phyloP scores from a whole-genome alignment of 257 asterid species.

The Capsicum rhomboideum region DNA sequence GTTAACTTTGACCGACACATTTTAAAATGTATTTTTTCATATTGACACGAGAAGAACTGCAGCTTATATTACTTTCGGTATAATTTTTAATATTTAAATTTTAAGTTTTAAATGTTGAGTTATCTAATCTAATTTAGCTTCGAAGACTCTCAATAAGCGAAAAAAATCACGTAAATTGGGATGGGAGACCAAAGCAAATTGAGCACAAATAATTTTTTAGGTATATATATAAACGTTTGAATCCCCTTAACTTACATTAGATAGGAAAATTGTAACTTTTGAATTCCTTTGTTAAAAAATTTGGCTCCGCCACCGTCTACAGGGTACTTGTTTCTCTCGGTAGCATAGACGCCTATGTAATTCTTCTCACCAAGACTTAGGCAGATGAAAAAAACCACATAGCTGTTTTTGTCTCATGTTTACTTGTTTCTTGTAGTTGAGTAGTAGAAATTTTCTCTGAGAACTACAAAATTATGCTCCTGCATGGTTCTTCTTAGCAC shows the following conservation, averaged over 20 bases:
- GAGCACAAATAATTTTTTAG: not conserved
- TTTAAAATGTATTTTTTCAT: constrained; percentile 22
- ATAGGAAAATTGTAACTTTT: not conserved
- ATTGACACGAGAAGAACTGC: not conserved
- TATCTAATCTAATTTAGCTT: not conserved
- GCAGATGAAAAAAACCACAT: not conserved
- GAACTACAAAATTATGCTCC: not conserved
- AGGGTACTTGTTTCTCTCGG: not conserved
- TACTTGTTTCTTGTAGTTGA: not conserved
- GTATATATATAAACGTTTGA: not conserved
- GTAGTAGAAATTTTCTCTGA: no score
- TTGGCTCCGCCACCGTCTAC: not conserved
- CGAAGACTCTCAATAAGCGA: not conserved
- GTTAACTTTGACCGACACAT: constrained; percentile 24
- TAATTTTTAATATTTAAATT: not conserved
- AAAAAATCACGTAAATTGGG: not conserved
- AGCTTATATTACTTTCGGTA: not conserved
- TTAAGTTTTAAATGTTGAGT: not conserved
- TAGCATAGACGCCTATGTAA: not conserved
- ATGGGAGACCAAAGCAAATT: not conserved
- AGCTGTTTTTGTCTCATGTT: not conserved
- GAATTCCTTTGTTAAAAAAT: not conserved
- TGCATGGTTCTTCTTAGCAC: not conserved
- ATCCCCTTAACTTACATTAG: not conserved
- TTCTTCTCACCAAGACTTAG: not conserved